Base-by-base conservation (phyloP, 345 rosid species). In the Triadica sebifera region DNA sequence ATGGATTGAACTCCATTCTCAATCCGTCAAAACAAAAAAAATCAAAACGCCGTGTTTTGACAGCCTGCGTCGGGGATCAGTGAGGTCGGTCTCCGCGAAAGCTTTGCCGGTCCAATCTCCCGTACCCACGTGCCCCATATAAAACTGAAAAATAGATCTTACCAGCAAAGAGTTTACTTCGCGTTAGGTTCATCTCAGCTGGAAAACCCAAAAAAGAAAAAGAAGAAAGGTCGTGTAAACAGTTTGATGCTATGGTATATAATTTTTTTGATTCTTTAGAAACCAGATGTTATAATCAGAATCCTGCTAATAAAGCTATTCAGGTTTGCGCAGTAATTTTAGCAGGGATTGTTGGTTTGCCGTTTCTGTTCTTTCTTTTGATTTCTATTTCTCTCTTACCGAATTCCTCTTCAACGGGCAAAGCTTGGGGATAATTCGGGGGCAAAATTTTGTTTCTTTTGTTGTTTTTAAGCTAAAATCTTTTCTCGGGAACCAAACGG, bases 1-100 rank as follows among this genome's bases (percentile, higher is more conserved):
- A 29, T 29, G 34, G 34, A 1, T 29, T 29, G 34, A 29, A 29
- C 1, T 29, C 34, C 34, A 29, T 29, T 29, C 34, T 29, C 34
- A 29, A 29, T 29, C 2, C 2, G 34, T 29, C 34, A 1, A n/a
- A n/a, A n/a, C 1, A 29, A 29, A 29, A 29, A 29, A 29, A 29
- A 29, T 29, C 1, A 29, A 29, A 29, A 29, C 34, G 1, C 34
- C 34, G 34, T 2, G 34, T 29, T 29, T 29, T 29, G 34, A 29
- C 1, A 29, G 34, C 34, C 59, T 6, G 25, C 25, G 24, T 20
- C 59, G 12, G 8, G 34, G 6, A 69, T 16, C 43, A 45, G 24
- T 58, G 3, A 71, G 67, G 58, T 60, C 67, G 58, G 67, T 72
- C 37, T 69, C 50, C 43, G 20, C n/a, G 1, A 46, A 47, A 66